Evolutionary conservation across 2,329 filamentous ascomycete genomes (phyloP).

Genomic region (Alternaria brassicae): DNA sequence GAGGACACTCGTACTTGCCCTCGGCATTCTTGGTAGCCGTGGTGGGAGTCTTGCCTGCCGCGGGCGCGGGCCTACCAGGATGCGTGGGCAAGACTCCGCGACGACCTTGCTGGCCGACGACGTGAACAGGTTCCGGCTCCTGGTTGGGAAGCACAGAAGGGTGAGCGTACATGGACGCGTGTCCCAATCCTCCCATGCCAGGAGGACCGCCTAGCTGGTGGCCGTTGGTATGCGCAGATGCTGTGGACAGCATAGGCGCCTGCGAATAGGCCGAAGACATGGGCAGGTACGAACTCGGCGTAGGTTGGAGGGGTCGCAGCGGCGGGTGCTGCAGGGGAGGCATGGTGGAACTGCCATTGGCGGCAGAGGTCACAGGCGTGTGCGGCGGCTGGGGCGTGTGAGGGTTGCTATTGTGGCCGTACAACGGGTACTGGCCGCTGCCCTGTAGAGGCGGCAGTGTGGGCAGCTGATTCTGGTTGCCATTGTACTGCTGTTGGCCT

Average conservation of each 20-base stretch:
- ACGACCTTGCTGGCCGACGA: constrained; percentile 92
- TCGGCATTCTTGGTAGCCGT: constrained; percentile 96
- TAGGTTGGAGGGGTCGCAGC: constrained; percentile 49
- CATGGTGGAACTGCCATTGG: constrained; percentile 41
- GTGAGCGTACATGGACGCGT: constrained; percentile 50
- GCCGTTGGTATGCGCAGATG: constrained; percentile 43
- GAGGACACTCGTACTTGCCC: constrained; percentile 96
- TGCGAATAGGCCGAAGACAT: constrained; percentile 48
- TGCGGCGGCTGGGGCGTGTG: constrained; percentile 49
- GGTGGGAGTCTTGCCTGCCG: constrained; percentile 79
- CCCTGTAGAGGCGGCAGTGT: constrained; percentile 48
- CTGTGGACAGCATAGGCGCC: constrained; percentile 42
- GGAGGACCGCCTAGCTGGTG: constrained; percentile 49
- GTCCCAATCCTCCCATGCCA: constrained; percentile 47
- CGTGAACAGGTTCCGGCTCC: constrained; percentile 76
- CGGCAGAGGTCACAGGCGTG: constrained; percentile 44
- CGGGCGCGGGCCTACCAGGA: constrained; percentile 81
- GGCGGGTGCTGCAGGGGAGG: constrained; percentile 49
- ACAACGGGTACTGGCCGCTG: constrained; percentile 41
- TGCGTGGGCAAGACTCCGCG: constrained; percentile 91
- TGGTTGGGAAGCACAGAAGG: constrained; percentile 49
- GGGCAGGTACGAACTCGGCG: constrained; percentile 45
- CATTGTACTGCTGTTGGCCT: constrained; percentile 42
- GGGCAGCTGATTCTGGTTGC: constrained; percentile 40
- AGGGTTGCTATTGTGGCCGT: constrained; percentile 48